Evolutionary conservation across 768 basidiomycete genomes (phyloP).

Genomic region (Kwoniella newhampshirensis): DNA sequence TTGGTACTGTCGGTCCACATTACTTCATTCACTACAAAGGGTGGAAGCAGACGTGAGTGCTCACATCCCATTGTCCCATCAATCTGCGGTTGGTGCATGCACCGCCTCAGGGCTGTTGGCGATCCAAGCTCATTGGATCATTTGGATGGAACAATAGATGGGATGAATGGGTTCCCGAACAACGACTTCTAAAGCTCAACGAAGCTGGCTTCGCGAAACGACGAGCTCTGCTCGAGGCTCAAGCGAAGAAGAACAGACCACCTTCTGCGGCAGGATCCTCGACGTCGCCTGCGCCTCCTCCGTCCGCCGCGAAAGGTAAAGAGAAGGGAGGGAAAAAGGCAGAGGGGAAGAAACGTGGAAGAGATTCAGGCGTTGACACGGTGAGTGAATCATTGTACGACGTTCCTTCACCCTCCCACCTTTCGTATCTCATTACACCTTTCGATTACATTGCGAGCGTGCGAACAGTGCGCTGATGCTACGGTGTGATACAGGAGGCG

Average conservation of each 20-base stretch:
- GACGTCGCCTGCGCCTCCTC: conserved; percentile 18
- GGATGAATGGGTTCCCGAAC: conserved; percentile 93
- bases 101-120: no score
- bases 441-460: no score
- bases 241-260: conserved; percentile 56
- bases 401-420: neutral
- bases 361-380: conserved; percentile 45
- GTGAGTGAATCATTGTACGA: conserved; percentile 35
- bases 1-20: conserved; percentile 69
- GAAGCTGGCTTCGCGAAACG: conserved; percentile 77
- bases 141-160: conserved; percentile 60
- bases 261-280: conserved; percentile 39
- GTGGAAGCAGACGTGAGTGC: conserved; percentile 89
- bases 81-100: neutral
- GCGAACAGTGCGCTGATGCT: no score
- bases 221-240: conserved; percentile 61
- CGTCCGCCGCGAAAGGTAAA: conserved; percentile 13
- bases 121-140: no score
- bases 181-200: conserved; percentile 77
- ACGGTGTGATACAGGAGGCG: conserved; percentile 67
- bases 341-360: conserved; percentile 65
- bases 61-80: neutral
- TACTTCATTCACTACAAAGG: conserved; percentile 99
- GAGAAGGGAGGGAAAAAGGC: conserved; percentile 50
- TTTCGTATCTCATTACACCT: no score